These are phyloP conservation scores for Grigorovia humatica DNA, from an alignment of 805 yeast genomes.

Conservation along the genomic window DNA sequence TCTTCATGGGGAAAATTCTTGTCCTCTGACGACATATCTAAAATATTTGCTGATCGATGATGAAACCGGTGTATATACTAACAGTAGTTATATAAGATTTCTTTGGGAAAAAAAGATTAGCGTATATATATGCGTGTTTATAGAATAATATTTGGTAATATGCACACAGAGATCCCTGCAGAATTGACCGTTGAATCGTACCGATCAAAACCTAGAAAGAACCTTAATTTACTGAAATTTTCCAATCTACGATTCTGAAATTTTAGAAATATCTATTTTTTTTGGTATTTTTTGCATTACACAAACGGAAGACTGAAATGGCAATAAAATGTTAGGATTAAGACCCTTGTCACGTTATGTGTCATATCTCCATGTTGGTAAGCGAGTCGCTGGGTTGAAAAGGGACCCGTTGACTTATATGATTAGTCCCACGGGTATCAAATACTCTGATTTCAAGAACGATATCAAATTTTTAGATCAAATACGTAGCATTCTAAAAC, in stretches of 20 bases:
- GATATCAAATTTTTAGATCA: neutral
- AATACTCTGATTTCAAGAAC: conserved; percentile 29
- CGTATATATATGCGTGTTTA: neutral
- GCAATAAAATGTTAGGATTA: neutral
- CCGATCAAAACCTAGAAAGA: too few species aligned
- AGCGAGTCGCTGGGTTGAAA: conserved; percentile 60
- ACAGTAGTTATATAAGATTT: neutral
- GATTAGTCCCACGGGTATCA: conserved; percentile 38
- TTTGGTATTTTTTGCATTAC: neutral
- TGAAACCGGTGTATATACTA: too few species aligned
- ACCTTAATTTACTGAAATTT: too few species aligned
- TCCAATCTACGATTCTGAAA: neutral
- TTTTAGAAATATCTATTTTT: too few species aligned
- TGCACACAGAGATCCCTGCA: too few species aligned
- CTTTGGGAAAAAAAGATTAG: neutral
- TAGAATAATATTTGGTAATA: too few species aligned
- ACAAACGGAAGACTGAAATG: neutral
- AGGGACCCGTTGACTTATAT: conserved; percentile 56
- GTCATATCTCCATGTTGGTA: conserved; percentile 34
- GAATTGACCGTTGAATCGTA: too few species aligned
- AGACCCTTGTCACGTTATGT: conserved; percentile 19
- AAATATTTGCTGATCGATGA: too few species aligned
- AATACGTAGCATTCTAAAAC: conserved; percentile 16
- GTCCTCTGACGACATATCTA: neutral
- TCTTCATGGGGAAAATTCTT: neutral